phyloP scores from a whole-genome alignment of 176 grass and related monocot genomes.

The Avena eriantha region DNA sequence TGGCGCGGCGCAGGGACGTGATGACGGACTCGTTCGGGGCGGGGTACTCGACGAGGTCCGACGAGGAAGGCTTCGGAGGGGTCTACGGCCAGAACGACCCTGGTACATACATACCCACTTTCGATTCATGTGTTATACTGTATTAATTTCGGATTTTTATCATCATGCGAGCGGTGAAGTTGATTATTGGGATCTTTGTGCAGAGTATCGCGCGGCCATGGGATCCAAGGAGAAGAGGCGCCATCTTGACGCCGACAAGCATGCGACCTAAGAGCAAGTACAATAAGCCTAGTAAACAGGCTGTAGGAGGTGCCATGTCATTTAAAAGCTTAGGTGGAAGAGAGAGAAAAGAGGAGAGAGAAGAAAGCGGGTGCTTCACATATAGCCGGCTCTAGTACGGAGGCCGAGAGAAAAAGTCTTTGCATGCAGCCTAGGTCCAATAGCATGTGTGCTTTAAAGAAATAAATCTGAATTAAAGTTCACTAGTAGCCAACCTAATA shows the following conservation, averaged over 20 bases:
- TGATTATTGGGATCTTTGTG: background rate
- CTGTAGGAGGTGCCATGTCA: too few species aligned
- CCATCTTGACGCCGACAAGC: conserved; percentile 38
- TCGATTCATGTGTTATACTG: too few species aligned
- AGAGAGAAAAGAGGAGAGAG: too few species aligned
- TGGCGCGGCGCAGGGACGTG: conserved; percentile 48
- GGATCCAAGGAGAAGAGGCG: conserved; percentile 76
- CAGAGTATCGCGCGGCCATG: conserved; percentile 61
- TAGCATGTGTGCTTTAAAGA: too few species aligned
- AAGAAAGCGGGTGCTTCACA: too few species aligned
- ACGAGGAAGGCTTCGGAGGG: conserved; percentile 85
- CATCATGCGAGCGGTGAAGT: background rate
- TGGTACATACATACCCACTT: conserved; percentile 29
- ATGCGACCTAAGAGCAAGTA: conserved; percentile 19
- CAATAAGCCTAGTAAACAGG: too few species aligned
- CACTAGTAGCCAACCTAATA: too few species aligned
- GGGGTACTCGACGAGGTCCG: conserved; percentile 72
- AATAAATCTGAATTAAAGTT: too few species aligned
- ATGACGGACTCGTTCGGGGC: conserved; percentile 82
- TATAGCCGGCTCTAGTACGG: too few species aligned
- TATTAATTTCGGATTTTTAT: background rate
- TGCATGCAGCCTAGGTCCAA: too few species aligned
- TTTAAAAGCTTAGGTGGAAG: too few species aligned
- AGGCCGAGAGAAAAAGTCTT: too few species aligned
- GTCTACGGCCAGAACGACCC: conserved; percentile 57